Conservation (phyloP, 306 rosid species). For the Arachis hypogaea region DNA sequence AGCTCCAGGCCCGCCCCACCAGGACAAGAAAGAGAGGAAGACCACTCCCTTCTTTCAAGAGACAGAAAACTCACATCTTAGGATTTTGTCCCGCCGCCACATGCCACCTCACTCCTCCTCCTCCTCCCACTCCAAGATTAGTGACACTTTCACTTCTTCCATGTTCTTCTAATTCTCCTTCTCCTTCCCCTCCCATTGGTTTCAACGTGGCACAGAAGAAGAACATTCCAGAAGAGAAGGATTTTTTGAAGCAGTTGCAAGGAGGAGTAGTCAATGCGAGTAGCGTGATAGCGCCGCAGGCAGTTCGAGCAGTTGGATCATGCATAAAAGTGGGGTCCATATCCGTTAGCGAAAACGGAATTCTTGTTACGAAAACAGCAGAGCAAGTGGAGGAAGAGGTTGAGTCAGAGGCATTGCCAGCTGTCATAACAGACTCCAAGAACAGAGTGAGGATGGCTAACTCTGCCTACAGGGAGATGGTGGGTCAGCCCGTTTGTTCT, state of each 20-base stretch:
- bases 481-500: slow-evolving; percentile 71
- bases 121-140: slow-evolving; percentile 22
- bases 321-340: slow-evolving; percentile 57
- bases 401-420: slow-evolving; percentile 60
- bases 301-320: slow-evolving; percentile 69
- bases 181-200: slow-evolving; percentile 11
- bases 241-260: slow-evolving; percentile 54
- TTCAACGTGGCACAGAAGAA: background rate
- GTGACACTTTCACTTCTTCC: slow-evolving; percentile 63
- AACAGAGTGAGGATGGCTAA: slow-evolving; percentile 68
- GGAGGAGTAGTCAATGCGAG: background rate
- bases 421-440: slow-evolving; percentile 62
- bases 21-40: slow-evolving; percentile 63
- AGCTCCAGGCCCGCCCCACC: slow-evolving; percentile 59
- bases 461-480: slow-evolving; percentile 74
- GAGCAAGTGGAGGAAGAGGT: slow-evolving; percentile 64
- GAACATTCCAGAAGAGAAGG: slow-evolving; percentile 60
- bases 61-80: slow-evolving; percentile 43
- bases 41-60: slow-evolving; percentile 48
- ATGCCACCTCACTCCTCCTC: slow-evolving; percentile 36
- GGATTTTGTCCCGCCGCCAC: slow-evolving; percentile 42
- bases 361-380: slow-evolving; percentile 38
- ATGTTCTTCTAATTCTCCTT: slow-evolving; percentile 25
- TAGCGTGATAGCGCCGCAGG: slow-evolving; percentile 61
- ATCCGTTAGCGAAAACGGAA: slow-evolving; percentile 39